Evolutionary conservation across 345 rosid genomes (phyloP).

Genomic region (Ailanthus altissimus): DNA sequence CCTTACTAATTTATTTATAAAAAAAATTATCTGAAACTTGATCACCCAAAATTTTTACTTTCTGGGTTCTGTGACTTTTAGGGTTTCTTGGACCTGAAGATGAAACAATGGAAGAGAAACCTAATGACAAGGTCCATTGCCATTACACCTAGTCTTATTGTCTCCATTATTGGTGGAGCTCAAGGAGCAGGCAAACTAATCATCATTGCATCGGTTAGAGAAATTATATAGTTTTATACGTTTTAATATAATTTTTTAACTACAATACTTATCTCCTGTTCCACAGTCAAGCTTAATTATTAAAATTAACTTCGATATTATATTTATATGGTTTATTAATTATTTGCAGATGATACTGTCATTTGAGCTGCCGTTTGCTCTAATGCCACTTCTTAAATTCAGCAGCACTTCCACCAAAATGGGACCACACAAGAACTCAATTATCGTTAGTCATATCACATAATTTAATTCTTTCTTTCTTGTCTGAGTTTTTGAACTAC

Average conservation of each 20-base stretch:
- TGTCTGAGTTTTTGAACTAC: neutral
- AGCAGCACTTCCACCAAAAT: slow-evolving; percentile 64
- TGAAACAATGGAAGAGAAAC: slow-evolving; percentile 61
- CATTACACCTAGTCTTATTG: slow-evolving; percentile 62
- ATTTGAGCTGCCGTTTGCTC: slow-evolving; percentile 72
- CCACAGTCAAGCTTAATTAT: neutral
- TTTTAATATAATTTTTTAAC: neutral
- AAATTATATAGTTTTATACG: neutral
- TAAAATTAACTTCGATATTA: neutral
- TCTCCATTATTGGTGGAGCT: slow-evolving; percentile 56
- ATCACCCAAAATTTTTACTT: neutral
- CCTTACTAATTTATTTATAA: neutral
- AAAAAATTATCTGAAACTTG: neutral
- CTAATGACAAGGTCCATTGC: slow-evolving; percentile 63
- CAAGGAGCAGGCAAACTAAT: slow-evolving; percentile 60
- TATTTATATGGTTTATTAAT: neutral
- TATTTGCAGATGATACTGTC: slow-evolving; percentile 66
- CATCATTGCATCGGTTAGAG: slow-evolving; percentile 62
- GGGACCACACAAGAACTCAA: slow-evolving; percentile 75
- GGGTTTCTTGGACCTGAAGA: slow-evolving; percentile 69
- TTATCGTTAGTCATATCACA: slow-evolving; percentile 34
- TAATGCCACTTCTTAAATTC: slow-evolving; percentile 71
- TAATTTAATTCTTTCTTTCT: neutral
- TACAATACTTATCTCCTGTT: neutral
- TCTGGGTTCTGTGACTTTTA: slow-evolving; percentile 16